Evolutionary conservation across 805 yeast species (phyloP), one percentile per base, ranked within the genome.

Genomic region (Kregervanrija pseudodelftensis): DNA sequence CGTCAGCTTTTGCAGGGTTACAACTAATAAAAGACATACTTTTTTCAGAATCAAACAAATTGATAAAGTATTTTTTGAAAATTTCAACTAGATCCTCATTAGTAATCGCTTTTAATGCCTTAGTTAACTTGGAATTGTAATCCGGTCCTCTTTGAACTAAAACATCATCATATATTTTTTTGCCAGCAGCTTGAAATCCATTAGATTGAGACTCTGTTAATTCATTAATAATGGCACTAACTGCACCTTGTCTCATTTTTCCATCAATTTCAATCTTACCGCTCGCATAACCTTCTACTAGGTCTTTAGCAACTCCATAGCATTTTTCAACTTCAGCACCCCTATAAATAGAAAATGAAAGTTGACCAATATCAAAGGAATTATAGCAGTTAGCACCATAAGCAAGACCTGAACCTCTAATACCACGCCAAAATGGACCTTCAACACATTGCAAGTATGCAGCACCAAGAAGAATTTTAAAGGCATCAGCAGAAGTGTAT

Each of bases 391-490:
- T 70, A 1, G 91, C 93, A 34, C 96, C 97, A 61, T 93, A 93
- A 0, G 97, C 97, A 37, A 86, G 68, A 2, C 99, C 99, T 1
- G 89, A 75, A 36, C 99, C 99, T 65, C 99, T 77, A 32, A 93
- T 85, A 45, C 95, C 96, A 56, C 87, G 77, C 97, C 98, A 91
- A 50, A 91, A 82, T 33, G 98, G 99, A 3, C 99, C 99, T 62
- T 93, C 99, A 14, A 87, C 88, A 33, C 88, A 84, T 51, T 82
- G 85, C 45, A 93, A 68, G 55, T 80, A 84, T 44, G 85, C 89
- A 7, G 83, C 73, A 7, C 89, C 86, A 28, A 90, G 72, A 0
- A 82, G 74, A 36, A 91, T 70, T 22, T 81, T 82, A 42, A 84
- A 80, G 30, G 80, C 69, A 53, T 90, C 96, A 15, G 70, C 67